Conservation (phyloP, 202 grass and related monocot species). For the Panicum virgatum region DNA sequence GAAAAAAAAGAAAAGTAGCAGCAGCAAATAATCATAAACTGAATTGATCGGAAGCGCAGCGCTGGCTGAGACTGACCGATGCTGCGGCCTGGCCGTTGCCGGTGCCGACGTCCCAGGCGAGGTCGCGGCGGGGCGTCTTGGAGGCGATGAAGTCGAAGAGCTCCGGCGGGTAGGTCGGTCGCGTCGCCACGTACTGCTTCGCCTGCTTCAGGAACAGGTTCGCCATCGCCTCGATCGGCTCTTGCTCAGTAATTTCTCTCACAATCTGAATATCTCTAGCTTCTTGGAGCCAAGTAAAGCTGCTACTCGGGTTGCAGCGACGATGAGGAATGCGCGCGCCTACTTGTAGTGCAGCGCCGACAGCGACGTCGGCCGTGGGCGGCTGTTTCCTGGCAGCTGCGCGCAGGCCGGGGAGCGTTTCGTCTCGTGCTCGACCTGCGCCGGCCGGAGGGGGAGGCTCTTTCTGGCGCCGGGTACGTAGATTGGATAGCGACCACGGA, state of each 20-base stretch:
- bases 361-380: neutral
- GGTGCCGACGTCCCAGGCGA: slow-evolving; percentile 93
- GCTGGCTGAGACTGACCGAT: no score
- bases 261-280: neutral
- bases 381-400: neutral
- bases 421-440: neutral
- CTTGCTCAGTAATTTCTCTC: neutral
- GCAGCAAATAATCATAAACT: no score
- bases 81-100: slow-evolving; percentile 82
- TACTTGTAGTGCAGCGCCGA: neutral
- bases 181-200: slow-evolving; percentile 66
- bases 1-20: neutral
- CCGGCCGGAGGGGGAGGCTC: neutral
- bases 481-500: neutral
- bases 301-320: neutral
- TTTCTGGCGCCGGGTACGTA: neutral
- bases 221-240: slow-evolving; percentile 61
- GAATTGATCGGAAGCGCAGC: no score
- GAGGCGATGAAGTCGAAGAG: slow-evolving; percentile 85
- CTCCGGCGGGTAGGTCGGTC: slow-evolving; percentile 77
- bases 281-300: neutral
- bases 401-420: neutral
- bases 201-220: slow-evolving; percentile 88
- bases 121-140: slow-evolving; percentile 64
- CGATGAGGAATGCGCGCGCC: neutral